Evolutionary conservation across 257 asterid species (phyloP).

Genomic region (Petunia secreta): DNA sequence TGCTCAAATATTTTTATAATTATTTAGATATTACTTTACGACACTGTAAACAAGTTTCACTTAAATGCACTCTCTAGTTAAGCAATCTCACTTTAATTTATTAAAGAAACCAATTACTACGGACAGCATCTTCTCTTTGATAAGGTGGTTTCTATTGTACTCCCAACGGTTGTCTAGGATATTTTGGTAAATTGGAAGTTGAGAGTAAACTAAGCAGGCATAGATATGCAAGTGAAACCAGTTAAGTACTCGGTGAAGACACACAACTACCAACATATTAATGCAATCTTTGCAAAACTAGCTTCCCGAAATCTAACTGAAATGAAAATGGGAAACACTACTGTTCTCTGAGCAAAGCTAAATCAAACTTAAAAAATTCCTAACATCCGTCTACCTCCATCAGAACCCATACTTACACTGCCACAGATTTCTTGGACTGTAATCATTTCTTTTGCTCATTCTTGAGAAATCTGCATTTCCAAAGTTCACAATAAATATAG

Average conservation of each 20-base stretch:
- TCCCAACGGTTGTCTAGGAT: background rate
- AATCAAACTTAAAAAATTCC: slow-evolving; percentile 16
- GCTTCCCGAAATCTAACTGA: background rate
- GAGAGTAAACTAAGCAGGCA: no score
- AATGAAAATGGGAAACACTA: slow-evolving; percentile 24
- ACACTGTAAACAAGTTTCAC: no score
- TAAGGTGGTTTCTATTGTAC: background rate
- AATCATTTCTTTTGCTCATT: background rate
- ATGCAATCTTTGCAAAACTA: background rate
- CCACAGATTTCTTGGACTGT: background rate
- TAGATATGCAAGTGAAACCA: background rate
- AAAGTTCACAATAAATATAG: slow-evolving; percentile 17
- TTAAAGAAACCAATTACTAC: background rate
- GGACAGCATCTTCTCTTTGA: no score
- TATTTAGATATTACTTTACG: no score
- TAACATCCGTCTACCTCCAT: slow-evolving; percentile 22
- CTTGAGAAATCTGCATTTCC: slow-evolving; percentile 11
- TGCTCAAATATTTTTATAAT: no score
- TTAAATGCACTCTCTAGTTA: no score
- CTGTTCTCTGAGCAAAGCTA: background rate
- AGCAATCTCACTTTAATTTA: background rate
- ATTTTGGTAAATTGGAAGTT: no score
- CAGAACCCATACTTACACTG: slow-evolving; percentile 19
- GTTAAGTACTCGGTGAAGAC: background rate
- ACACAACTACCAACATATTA: background rate